phyloP scores from a whole-genome alignment of 2,329 filamentous ascomycete species.

The Paecilomyces dactylethromorphus region DNA sequence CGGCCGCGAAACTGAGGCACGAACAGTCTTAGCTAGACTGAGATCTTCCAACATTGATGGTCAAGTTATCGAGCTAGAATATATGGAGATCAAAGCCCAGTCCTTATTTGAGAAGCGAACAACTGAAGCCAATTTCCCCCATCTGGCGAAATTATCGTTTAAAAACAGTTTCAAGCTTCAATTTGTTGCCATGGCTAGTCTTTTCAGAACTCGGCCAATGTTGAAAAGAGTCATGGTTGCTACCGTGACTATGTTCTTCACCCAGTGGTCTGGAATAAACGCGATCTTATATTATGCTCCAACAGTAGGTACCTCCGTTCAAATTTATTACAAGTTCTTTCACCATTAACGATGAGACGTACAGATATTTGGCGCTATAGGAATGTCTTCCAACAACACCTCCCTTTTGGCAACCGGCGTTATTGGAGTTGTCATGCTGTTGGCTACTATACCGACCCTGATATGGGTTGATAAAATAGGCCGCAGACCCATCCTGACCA shows the following conservation, averaged over 20 bases:
- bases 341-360: no score
- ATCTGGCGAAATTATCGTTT: constrained; percentile 54
- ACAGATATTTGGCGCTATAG: constrained; percentile 18
- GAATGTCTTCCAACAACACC: constrained; percentile 17
- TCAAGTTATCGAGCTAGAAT: constrained; percentile 67
- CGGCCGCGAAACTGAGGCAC: constrained; percentile 39
- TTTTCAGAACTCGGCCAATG: constrained; percentile 52
- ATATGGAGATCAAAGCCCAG: constrained; percentile 70
- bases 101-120: constrained; percentile 66
- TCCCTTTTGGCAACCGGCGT: constrained; percentile 21
- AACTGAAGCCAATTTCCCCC: constrained; percentile 58
- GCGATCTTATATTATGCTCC: constrained; percentile 28
- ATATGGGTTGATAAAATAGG: constrained; percentile 32
- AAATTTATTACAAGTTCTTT: no score
- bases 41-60: no score
- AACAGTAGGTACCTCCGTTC: no score
- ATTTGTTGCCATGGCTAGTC: no score
- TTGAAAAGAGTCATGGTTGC: constrained; percentile 55
- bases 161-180: no score
- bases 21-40: no score
- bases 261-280: constrained; percentile 36
- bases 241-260: constrained; percentile 14
- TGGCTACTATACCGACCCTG: constrained; percentile 31
- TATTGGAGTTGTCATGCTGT: constrained; percentile 25
- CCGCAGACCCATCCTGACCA: constrained; percentile 28